These are phyloP conservation scores for Hemileccinum rubropunctum DNA, from an alignment of 768 basidiomycete genomes.

Conservation along the genomic window DNA sequence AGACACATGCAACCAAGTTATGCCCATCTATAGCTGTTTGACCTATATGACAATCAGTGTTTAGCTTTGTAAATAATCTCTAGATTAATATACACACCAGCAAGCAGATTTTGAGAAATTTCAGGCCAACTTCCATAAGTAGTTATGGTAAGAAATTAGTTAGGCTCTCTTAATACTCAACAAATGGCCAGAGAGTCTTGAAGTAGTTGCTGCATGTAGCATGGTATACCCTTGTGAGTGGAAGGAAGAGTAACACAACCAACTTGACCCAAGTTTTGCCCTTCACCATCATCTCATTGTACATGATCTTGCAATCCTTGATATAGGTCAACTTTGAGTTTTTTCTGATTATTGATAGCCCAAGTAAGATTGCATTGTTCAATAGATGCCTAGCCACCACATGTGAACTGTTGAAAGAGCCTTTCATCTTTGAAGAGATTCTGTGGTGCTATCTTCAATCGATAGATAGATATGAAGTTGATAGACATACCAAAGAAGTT, in stretches of 20 bases:
- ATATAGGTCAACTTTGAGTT: no score
- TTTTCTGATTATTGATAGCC: no score
- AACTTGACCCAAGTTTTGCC: neutral
- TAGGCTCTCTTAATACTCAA: conserved; percentile 32
- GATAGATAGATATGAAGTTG: conserved; percentile 23
- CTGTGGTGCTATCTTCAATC: conserved; percentile 8
- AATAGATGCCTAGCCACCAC: no score
- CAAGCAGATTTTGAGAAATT: conserved; percentile 35
- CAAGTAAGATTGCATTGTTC: no score
- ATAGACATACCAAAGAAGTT: conserved; percentile 31
- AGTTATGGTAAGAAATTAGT: conserved; percentile 53
- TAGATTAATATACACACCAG: conserved; percentile 14
- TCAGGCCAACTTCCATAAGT: conserved; percentile 51
- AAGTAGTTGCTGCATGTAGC: no score
- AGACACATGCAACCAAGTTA: no score
- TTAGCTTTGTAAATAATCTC: no score
- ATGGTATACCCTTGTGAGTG: no score
- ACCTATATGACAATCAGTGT: neutral
- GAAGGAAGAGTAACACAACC: neutral
- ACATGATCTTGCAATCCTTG: no score
- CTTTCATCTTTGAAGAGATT: conserved; percentile 34
- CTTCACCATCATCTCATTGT: neutral
- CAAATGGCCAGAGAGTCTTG: conserved; percentile 47
- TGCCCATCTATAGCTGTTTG: conserved; percentile 43
- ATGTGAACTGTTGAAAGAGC: conserved; percentile 17